Evolutionary conservation across 2,329 filamentous ascomycete species (phyloP).

Genomic region (Trichoderma koningiopsis): DNA sequence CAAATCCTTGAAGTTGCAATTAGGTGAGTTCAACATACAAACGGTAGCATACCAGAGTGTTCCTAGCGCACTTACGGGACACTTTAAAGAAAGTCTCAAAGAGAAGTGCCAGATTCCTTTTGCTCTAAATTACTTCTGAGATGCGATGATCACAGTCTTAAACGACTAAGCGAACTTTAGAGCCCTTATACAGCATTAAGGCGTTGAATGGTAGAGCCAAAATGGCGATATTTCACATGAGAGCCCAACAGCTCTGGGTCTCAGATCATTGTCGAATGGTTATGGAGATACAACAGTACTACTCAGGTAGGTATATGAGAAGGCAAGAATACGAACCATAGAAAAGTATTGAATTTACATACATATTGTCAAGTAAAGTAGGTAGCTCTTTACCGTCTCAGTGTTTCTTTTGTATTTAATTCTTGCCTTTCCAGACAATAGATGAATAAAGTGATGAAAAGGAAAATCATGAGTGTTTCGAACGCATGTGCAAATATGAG

Average conservation of each 20-base stretch:
- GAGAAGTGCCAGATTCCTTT: neutral
- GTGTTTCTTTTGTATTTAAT: neutral
- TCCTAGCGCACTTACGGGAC: neutral
- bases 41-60: conserved; percentile 9
- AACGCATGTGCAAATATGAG: neutral
- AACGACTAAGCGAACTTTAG: neutral
- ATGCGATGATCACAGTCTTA: neutral
- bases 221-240: neutral
- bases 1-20: neutral
- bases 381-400: neutral
- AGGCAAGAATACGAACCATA: neutral
- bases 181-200: neutral
- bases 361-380: too few species aligned
- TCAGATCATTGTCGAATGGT: too few species aligned
- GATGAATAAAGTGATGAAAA: neutral
- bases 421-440: neutral
- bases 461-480: neutral
- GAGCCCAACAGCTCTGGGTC: neutral
- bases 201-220: neutral
- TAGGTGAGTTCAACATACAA: neutral
- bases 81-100: neutral
- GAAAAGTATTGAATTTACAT: neutral
- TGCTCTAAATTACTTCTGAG: neutral
- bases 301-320: neutral
- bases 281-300: neutral